Evolutionary conservation across 441 rosid genomes (phyloP), one percentile per base, ranked within the genome.

Genomic region (Adansonia grandidieri): DNA sequence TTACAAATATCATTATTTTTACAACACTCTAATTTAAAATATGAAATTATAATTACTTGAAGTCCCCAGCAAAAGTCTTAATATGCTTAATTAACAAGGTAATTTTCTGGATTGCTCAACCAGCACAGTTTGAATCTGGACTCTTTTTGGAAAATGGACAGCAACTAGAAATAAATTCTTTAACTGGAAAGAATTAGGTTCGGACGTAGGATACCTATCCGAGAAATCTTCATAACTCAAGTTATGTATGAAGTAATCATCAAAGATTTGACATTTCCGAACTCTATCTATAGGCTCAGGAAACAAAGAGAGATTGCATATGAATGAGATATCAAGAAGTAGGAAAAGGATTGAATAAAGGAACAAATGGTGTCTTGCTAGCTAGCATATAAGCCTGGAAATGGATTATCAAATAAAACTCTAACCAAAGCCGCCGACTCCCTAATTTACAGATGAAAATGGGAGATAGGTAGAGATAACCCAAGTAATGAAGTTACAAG

Each of bases 371-470:
- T 71, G 53, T 71, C 47, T 53, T 28, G 40, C 19, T 58, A 54
- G 48, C 14, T 13, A 32, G 32, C 14, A 6, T 63, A 63, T 32
- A 32, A 32, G 63, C 50, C n/a, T 54, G 24, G 9, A 53, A 71
- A 17, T 71, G 75, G 48, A 37, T 71, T n/a, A 37, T 37, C 47
- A 71, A 53, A 15, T 70, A 48, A 50, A 71, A 17, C 37, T 32
- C n/a, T 53, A 71, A 71, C 44, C 44, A 24, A 15, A 37, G 47
- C 51, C 9, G n/a, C 45, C 13, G 24, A n/a, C 32, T n/a, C 32
- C 75, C 75, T 71, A 3, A 32, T 54, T 48, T 37, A 54, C 50
- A 71, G 19, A 54, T 37, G n/a, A 47, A 32, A 71, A n/a, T 54
- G 48, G 63, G 63, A 71, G 75, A 71, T 4, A n/a, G 1, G 32